Conservation (phyloP, 352 stramenopile genomes). For the Pythium grandisporangium region DNA sequence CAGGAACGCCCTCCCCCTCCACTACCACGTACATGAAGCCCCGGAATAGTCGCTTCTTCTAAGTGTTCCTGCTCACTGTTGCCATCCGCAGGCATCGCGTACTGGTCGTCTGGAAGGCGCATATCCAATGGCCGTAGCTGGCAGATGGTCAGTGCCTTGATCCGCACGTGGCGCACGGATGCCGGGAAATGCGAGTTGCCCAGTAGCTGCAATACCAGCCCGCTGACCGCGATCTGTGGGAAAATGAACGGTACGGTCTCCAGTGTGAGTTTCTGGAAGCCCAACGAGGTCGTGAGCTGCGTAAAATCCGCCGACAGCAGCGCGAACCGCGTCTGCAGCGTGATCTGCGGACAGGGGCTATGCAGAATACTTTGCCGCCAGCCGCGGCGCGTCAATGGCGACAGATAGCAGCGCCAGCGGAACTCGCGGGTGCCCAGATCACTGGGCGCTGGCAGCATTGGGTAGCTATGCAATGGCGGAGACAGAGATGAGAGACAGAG, state of each 20-base stretch:
- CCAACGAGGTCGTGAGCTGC: slow-evolving; percentile 70
- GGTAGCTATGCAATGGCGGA: no score
- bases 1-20: no score
- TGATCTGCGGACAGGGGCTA: slow-evolving; percentile 61
- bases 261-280: slow-evolving; percentile 48
- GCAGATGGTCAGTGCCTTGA: slow-evolving; percentile 70
- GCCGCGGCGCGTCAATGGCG: slow-evolving; percentile 36
- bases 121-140: slow-evolving; percentile 64
- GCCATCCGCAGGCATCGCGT: background rate
- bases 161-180: slow-evolving; percentile 31
- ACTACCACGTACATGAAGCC: slow-evolving; percentile 31
- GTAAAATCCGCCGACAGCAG: slow-evolving; percentile 70
- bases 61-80: background rate
- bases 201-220: slow-evolving; percentile 65
- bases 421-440: slow-evolving; percentile 80
- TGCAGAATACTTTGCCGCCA: slow-evolving; percentile 45
- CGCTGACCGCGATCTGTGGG: slow-evolving; percentile 51
- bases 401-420: slow-evolving; percentile 62
- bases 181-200: slow-evolving; percentile 77
- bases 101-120: slow-evolving; percentile 31
- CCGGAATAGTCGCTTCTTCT: slow-evolving; percentile 7
- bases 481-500: background rate
- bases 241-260: slow-evolving; percentile 73
- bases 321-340: slow-evolving; percentile 59
- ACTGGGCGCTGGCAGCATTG: slow-evolving; percentile 42